phyloP scores from a whole-genome alignment of 73 alveolate genomes.

The Stentor coeruleus region DNA sequence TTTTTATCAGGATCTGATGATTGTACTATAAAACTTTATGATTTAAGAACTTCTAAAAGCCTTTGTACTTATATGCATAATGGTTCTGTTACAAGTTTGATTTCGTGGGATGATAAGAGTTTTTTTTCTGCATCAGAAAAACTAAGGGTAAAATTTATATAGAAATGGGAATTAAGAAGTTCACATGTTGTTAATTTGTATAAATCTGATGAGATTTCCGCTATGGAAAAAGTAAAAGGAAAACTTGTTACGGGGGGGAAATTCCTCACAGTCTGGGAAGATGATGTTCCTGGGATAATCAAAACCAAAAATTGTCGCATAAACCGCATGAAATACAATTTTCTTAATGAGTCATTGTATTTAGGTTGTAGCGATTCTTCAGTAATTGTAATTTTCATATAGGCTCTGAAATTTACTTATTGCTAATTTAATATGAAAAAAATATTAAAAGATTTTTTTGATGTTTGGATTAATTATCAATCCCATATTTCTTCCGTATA shows the following conservation, averaged over 20 bases:
- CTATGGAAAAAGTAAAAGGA: neutral
- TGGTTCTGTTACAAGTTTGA: neutral
- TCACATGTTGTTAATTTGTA: neutral
- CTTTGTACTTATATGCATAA: neutral
- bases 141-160: neutral
- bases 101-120: neutral
- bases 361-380: neutral
- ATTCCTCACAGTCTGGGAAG: neutral
- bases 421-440: too few species aligned
- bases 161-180: constrained; percentile 7
- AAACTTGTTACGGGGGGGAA: neutral
- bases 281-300: neutral
- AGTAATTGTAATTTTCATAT: neutral
- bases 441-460: too few species aligned
- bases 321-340: neutral
- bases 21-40: neutral
- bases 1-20: neutral
- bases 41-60: neutral
- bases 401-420: too few species aligned
- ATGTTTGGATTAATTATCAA: neutral
- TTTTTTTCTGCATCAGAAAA: neutral
- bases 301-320: neutral
- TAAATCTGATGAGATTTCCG: neutral
- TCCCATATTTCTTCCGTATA: neutral
- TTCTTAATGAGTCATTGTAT: neutral